phyloP scores from a whole-genome alignment of 768 basidiomycete genomes.

The Leccinum variicolor region DNA sequence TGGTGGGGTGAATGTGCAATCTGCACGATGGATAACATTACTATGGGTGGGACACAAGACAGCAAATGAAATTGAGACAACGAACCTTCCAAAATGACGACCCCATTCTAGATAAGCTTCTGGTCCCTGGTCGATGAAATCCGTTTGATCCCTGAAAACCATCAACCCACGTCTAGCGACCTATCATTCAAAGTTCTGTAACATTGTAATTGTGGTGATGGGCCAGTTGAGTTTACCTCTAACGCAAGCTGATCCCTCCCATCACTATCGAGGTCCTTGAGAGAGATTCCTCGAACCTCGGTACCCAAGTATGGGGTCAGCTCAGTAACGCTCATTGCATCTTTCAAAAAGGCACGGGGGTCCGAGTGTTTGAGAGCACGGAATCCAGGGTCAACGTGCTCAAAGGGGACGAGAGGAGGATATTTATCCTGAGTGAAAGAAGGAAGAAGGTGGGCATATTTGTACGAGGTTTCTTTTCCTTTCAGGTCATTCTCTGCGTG shows the following conservation, averaged over 20 bases:
- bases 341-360: conserved; percentile 65
- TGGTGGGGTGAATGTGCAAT: conserved; percentile 80
- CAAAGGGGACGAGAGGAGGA: conserved; percentile 72
- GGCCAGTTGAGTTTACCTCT: conserved; percentile 39
- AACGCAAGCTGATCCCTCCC: conserved; percentile 71
- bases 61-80: neutral
- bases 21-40: conserved; percentile 29
- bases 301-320: conserved; percentile 74
- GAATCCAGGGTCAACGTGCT: conserved; percentile 72
- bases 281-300: conserved; percentile 68
- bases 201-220: conserved; percentile 4
- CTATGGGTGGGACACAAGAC: neutral
- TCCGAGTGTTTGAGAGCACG: conserved; percentile 65
- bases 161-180: conserved; percentile 68
- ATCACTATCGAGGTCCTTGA: conserved; percentile 54
- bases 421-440: conserved; percentile 57
- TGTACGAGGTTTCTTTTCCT: conserved; percentile 37
- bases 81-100: conserved; percentile 60
- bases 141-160: conserved; percentile 74
- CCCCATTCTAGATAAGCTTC: conserved; percentile 73
- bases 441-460: conserved; percentile 70
- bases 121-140: conserved; percentile 68
- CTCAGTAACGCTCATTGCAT: conserved; percentile 53
- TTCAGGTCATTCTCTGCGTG: neutral
- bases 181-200: conserved; percentile 29